Evolutionary conservation across 306 rosid species (phyloP).

Genomic region (Cucurbita maxima): DNA sequence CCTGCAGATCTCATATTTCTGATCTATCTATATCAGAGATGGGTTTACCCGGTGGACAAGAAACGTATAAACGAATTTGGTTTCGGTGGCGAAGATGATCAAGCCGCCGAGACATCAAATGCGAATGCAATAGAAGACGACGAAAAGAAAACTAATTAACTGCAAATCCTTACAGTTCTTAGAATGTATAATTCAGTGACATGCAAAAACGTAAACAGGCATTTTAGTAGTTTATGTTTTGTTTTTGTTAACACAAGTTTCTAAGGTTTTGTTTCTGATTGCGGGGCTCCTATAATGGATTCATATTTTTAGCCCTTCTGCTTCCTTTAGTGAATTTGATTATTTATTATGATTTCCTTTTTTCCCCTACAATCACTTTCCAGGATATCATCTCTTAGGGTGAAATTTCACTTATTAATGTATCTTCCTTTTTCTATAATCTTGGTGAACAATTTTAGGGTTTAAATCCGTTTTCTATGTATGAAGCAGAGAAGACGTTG

Average conservation of each 20-base stretch:
- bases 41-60: slow-evolving; percentile 90
- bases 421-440: too few species aligned
- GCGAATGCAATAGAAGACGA: slow-evolving; percentile 37
- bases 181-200: slow-evolving; percentile 1
- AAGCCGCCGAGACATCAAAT: slow-evolving; percentile 21
- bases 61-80: slow-evolving; percentile 91
- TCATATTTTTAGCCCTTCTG: not conserved
- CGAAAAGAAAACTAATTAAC: slow-evolving; percentile 86
- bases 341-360: not conserved
- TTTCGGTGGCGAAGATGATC: slow-evolving; percentile 79
- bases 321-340: not conserved
- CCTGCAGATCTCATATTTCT: slow-evolving; percentile 85
- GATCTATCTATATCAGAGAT: slow-evolving; percentile 70
- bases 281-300: not conserved
- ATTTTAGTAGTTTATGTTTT: not conserved
- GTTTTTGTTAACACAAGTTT: not conserved
- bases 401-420: not conserved
- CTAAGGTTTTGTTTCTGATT: not conserved
- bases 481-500: too few species aligned
- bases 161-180: not conserved
- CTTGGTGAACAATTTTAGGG: too few species aligned
- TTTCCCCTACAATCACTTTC: not conserved
- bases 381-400: not conserved
- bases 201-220: not conserved
- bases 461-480: too few species aligned